These are phyloP conservation scores for Claviceps cyperi DNA, from an alignment of 2,329 filamentous ascomycete species.

Conservation along the genomic window DNA sequence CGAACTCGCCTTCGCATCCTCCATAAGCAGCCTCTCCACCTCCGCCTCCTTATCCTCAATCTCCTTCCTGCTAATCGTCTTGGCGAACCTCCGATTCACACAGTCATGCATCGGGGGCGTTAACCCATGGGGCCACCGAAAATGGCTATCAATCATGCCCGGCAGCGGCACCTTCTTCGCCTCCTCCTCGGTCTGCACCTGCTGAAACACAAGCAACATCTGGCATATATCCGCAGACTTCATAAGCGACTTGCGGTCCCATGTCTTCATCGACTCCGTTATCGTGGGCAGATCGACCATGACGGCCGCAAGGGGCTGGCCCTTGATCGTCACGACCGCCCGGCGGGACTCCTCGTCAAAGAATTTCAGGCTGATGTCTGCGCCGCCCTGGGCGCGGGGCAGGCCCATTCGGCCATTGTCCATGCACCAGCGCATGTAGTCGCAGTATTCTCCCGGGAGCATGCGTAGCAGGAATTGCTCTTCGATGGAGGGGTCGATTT, in stretches of 20 bases:
- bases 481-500: conserved; percentile 76
- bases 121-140: conserved; percentile 71
- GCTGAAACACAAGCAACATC: conserved; percentile 69
- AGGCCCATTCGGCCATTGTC: conserved; percentile 63
- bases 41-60: conserved; percentile 74
- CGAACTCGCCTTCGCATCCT: conserved; percentile 47
- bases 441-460: conserved; percentile 70
- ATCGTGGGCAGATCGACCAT: conserved; percentile 78
- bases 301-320: conserved; percentile 58
- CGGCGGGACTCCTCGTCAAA: conserved; percentile 59
- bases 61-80: conserved; percentile 66
- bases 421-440: conserved; percentile 65
- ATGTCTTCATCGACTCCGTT: conserved; percentile 83
- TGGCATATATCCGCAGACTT: conserved; percentile 82
- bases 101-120: conserved; percentile 82
- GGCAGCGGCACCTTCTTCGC: conserved; percentile 55
- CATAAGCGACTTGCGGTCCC: conserved; percentile 77
- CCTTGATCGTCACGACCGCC: conserved; percentile 56
- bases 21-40: conserved; percentile 57
- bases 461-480: conserved; percentile 84
- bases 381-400: conserved; percentile 47
- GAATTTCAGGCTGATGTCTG: conserved; percentile 70
- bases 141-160: conserved; percentile 50
- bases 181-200: conserved; percentile 50
- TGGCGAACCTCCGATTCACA: conserved; percentile 67